Evolutionary conservation across 768 basidiomycete species (phyloP), one percentile per base, ranked within the genome.

Genomic region (Pleurotus eryngii): DNA sequence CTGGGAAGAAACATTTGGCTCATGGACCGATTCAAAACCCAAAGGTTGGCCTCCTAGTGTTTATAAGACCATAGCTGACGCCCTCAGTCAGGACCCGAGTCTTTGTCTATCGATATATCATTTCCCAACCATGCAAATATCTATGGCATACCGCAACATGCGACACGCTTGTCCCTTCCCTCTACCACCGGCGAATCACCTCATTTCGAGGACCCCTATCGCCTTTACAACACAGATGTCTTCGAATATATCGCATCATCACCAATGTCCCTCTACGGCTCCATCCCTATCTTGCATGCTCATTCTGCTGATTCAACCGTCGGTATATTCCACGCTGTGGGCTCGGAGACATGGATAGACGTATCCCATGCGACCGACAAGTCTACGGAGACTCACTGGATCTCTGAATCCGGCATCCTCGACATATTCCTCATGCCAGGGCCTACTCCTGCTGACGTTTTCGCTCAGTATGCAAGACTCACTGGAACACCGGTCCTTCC

Each of bases 101-200:
- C 91, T 0, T 81, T 98, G 57, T 92, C 90, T 0, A 69, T 99
- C 58, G 97, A 99, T 63, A 89, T 99, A 64, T 83, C 83, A 50
- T 98, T 98, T 81, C 96, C 96, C 0, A 88, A 85, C 57, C 93
- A 95, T 58, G 86, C 85, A 27, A 89, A 92, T 48, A 87, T 98
- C 57, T 99, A 94, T 63, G 97, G 97, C 57, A 95, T 99, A 43
- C 95, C 97, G 11, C 92, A 99, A 71, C 97, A 95, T 62, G 96
- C 97, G 12, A 92, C 95, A 2, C 83, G 85, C 20, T 79, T 99
- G 42, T 89, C 90, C 22, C 83, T 99, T 5, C 95, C 95, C 8
- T 83, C 89, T 3, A 99, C 97, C 2, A 82, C 85, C 0, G 92
- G 95, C 60, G 85, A 91, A 20, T 75, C 83, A 39, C 77, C 90